These are phyloP conservation scores for Heterobasidion irregulare DNA, from an alignment of 1,284 basidiomycete genomes.

Conservation along the genomic window DNA sequence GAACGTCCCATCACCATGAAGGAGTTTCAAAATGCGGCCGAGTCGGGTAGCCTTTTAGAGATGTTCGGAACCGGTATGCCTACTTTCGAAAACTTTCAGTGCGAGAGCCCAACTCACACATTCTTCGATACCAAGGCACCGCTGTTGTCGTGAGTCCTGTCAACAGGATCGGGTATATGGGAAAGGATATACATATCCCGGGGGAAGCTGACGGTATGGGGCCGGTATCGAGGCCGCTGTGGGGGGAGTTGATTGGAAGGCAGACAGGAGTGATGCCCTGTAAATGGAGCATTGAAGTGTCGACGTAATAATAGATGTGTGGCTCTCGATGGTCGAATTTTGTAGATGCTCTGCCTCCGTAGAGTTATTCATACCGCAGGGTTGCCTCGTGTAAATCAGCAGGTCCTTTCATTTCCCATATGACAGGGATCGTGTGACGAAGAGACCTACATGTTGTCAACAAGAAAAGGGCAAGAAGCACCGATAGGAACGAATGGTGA, in stretches of 20 bases:
- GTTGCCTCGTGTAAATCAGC: too few relatives aligned
- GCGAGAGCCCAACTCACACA: conserved; percentile 14
- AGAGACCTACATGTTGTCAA: too few relatives aligned
- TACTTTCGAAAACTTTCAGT: too few relatives aligned
- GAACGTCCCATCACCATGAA: conserved; percentile 88
- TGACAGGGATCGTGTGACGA: too few relatives aligned
- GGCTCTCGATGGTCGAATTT: too few relatives aligned
- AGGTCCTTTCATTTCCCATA: too few relatives aligned
- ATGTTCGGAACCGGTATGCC: conserved; percentile 79
- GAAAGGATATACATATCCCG: conserved; percentile 79
- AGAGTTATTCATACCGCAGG: too few relatives aligned
- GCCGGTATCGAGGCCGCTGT: conserved; percentile 72
- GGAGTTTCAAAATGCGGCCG: conserved; percentile 73
- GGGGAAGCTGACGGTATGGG: conserved; percentile 84
- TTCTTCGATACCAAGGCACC: conserved; percentile 44
- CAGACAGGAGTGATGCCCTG: conserved; percentile 72
- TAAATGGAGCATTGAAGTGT: too few relatives aligned
- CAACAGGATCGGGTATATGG: conserved; percentile 82
- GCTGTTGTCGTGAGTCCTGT: conserved; percentile 84
- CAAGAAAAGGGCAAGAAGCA: too few relatives aligned
- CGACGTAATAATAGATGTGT: too few relatives aligned
- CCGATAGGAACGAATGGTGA: too few relatives aligned
- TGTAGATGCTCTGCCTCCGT: too few relatives aligned
- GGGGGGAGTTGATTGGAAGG: conserved; percentile 79
- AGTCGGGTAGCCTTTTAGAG: conserved; percentile 73